Evolutionary conservation across 2,329 filamentous ascomycete genomes (phyloP), one percentile per base, ranked within the genome.

Genomic region (Diaporthe destruens): DNA sequence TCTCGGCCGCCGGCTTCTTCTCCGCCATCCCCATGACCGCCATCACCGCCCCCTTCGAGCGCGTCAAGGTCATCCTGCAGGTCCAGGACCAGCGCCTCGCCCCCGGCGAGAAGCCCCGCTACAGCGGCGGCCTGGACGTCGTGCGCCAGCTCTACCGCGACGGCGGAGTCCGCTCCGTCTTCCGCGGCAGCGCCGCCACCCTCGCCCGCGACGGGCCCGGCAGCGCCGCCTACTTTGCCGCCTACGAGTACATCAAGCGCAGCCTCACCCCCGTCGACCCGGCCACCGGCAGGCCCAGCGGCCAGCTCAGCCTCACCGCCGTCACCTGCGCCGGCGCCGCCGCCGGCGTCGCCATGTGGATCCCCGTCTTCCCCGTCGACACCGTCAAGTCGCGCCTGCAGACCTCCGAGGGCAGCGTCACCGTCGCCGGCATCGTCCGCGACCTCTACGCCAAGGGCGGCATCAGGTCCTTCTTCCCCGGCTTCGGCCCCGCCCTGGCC

Each of bases 1-100:
- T 97, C 84, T 96, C 94, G 44, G 90, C 94, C 47, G 96, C 96
- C 18, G 96, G 96, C 76, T 98, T 98, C 90, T 97, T 99, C 89
- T 97, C 94, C 80, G 96, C 96, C 74, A 93, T 99, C 74, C 96
- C 96, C 79, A 97, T 97, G 94, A 99, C 96, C 5, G 85, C 94
- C 83, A 98, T 99, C 85, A 98, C 96, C n/a, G 96, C 96, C 6
- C 96, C 96, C 74, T 98, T 99, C 82, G 96, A 99, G 88, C 96
- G 96, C 80, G 95, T 99, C 78, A 99, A 99, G 85, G 96, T 99
- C 71, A 95, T 99, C 75, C 92, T 99, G 1, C 96, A 99, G 83
- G 97, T 98, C 77, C 96, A 98, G 85, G 95, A 95, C 79, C 95
- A 98, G 84, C 85, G 88, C 69, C 91, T 96, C 53, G 91, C 91